These are phyloP conservation scores for Clausena lansium DNA, from an alignment of 345 rosid genomes.

Conservation along the genomic window DNA sequence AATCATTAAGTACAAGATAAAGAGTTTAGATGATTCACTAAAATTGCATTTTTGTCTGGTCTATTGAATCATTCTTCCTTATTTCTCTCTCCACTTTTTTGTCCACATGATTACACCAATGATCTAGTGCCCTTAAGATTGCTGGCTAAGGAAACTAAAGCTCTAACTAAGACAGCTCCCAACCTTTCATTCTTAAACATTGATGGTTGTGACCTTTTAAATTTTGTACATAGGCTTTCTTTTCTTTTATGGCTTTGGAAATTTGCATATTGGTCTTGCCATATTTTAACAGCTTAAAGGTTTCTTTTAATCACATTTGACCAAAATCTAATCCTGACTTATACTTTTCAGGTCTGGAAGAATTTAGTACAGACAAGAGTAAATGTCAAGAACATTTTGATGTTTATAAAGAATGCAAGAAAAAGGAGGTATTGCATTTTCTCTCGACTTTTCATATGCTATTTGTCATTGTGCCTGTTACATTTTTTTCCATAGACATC, in stretches of 20 bases:
- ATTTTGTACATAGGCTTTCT: too few relatives aligned
- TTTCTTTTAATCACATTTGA: background rate
- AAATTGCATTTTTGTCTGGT: background rate
- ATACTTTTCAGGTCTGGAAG: constrained; percentile 72
- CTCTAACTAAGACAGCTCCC: background rate
- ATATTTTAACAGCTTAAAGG: background rate
- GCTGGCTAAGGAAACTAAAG: background rate
- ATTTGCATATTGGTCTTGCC: background rate
- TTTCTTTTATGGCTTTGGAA: background rate
- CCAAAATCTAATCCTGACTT: background rate
- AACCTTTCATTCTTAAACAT: background rate
- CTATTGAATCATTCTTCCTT: background rate
- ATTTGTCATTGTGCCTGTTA: background rate
- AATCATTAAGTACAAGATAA: background rate
- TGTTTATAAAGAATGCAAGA: constrained; percentile 95
- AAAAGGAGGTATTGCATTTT: constrained; percentile 62
- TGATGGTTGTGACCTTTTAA: background rate
- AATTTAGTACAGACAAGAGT: constrained; percentile 78
- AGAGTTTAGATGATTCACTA: background rate
- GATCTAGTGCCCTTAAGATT: background rate
- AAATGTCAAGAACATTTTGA: constrained; percentile 93
- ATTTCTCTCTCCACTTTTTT: background rate
- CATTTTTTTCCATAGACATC: background rate
- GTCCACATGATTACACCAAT: background rate
- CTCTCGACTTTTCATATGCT: background rate